Evolutionary conservation across 192 early-diverging fungal genomes (phyloP).

Genomic region (Backusella morwellensis): DNA sequence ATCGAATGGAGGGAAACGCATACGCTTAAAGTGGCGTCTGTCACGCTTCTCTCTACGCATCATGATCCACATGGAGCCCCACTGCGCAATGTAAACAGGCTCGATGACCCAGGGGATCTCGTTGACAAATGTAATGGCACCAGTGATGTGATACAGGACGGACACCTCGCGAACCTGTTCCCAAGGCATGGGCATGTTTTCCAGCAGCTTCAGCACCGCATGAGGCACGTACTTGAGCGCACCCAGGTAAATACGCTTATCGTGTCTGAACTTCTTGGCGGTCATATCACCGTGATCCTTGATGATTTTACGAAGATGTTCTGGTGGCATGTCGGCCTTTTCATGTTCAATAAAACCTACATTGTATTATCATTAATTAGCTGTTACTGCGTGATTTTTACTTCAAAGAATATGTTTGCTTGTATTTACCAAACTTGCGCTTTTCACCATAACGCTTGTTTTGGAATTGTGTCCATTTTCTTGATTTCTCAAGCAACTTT

Average conservation of each 20-base stretch:
- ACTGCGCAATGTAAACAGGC: slow-evolving; percentile 97
- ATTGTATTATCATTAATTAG: neutral
- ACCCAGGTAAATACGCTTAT: slow-evolving; percentile 98
- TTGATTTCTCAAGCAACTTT: slow-evolving; percentile 78
- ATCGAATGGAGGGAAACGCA: slow-evolving; percentile 98
- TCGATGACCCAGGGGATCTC: slow-evolving; percentile 96
- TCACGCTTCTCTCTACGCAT: slow-evolving; percentile 99
- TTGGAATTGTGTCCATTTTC: slow-evolving; percentile 92
- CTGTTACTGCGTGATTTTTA: neutral
- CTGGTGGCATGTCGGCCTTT: slow-evolving; percentile 97
- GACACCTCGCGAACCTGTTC: slow-evolving; percentile 96
- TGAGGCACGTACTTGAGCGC: slow-evolving; percentile 99
- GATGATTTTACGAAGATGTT: slow-evolving; percentile 97
- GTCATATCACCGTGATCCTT: slow-evolving; percentile 99
- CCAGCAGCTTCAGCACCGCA: slow-evolving; percentile 94
- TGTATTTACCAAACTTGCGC: slow-evolving; percentile 73
- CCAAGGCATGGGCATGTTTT: slow-evolving; percentile 99
- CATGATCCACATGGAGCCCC: slow-evolving; percentile 99
- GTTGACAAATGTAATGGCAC: slow-evolving; percentile 98
- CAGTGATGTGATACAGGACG: slow-evolving; percentile 96
- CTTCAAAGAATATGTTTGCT: too few relatives aligned
- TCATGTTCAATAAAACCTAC: slow-evolving; percentile 84
- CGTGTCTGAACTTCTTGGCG: slow-evolving; percentile 91
- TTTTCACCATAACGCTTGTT: slow-evolving; percentile 90
- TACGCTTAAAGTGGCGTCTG: slow-evolving; percentile 97